Base-by-base conservation (phyloP, 768 basidiomycete species). In the Auriscalpium microsporum region DNA sequence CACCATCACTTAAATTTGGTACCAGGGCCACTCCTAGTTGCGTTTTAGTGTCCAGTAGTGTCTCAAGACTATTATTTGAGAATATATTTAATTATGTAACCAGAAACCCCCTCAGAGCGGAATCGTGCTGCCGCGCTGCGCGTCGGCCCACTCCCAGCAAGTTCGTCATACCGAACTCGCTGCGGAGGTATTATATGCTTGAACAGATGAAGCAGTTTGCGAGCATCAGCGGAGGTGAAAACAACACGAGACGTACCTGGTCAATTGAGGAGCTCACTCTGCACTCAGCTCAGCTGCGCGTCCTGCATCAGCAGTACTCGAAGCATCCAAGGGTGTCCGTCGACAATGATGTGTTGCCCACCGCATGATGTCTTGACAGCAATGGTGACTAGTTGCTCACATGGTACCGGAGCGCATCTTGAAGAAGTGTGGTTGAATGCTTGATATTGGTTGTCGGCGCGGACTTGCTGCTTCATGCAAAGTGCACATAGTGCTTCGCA, bases 81-180 rank as follows among this genome's bases (percentile, higher is more conserved):
- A n/a, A n/a, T n/a, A n/a, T n/a, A n/a, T n/a, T n/a, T n/a, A n/a
- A n/a, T n/a, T n/a, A n/a, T n/a, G n/a, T n/a, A n/a, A n/a, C n/a
- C n/a, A n/a, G n/a, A n/a, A n/a, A n/a, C n/a, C n/a, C n/a, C n/a
- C n/a, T n/a, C n/a, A n/a, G n/a, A n/a, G n/a, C n/a, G n/a, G n/a
- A n/a, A n/a, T n/a, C n/a, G n/a, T n/a, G n/a, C n/a, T n/a, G n/a
- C n/a, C n/a, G n/a, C n/a, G n/a, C n/a, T n/a, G n/a, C n/a, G 67
- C 73, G 88, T 23, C 70, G 86, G 10, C 68, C 91, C 48, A 89
- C 83, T 21, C 90, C 89, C 0, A 67, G 88, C 5, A 88, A 90
- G 65, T 88, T 86, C 57, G 82, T 84, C n/a, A 81, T 90, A 14
- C 90, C 90, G 8, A 92, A 91, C 64, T 92, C 90, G 17, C 82